Percentiles rank a stretch among this genome's conserved stretches.
Evolutionary conservation across 768 basidiomycete species (phyloP).

Genomic region (Mycena capillaripes): DNA sequence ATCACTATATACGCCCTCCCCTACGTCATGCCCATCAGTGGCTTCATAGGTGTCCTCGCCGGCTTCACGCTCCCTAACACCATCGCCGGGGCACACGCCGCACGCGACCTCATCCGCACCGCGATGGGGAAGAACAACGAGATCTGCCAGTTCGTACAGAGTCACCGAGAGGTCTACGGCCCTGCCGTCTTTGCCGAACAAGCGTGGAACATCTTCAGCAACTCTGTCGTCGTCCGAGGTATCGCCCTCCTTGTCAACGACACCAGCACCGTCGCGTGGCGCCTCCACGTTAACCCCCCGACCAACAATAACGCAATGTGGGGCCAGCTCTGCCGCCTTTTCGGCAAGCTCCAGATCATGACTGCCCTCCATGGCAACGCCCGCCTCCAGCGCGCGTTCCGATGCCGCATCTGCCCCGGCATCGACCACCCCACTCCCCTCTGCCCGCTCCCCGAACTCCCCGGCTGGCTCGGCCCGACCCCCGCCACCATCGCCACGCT

Average conservation of each 20-base stretch:
- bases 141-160: too few species aligned
- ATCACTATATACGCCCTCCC: conserved; percentile 2
- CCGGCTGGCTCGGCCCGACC: too few species aligned
- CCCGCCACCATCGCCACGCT: neutral
- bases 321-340: conserved; percentile 4
- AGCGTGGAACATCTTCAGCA: neutral
- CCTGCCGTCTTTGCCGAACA: neutral
- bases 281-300: neutral
- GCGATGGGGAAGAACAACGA: too few species aligned
- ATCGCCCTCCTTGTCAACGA: neutral
- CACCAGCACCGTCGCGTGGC: neutral
- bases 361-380: neutral
- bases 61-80: too few species aligned
- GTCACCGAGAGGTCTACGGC: too few species aligned
- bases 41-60: too few species aligned
- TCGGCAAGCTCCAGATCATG: neutral
- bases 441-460: too few species aligned
- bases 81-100: too few species aligned
- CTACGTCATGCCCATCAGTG: neutral
- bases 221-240: neutral
- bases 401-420: neutral
- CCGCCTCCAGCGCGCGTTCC: conserved; percentile 2
- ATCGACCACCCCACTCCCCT: too few species aligned
- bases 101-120: too few species aligned
- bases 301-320: neutral